Percentiles rank a stretch among this genome's conserved stretches.
Evolutionary conservation across 768 basidiomycete species (phyloP).

Genomic region (Chalciporus piperatus): DNA sequence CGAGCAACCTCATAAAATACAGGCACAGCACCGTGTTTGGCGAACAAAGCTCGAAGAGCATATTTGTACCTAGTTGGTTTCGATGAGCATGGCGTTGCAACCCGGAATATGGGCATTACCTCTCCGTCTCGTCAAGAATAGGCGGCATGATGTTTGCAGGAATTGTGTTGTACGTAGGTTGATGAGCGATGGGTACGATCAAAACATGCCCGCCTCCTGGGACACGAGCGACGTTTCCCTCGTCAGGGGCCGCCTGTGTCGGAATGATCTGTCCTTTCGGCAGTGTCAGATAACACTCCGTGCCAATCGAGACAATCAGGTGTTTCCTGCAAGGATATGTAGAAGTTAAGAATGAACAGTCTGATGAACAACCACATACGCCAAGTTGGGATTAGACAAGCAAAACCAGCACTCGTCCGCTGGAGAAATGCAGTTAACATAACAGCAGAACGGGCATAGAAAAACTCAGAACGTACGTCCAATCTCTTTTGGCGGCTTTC

Average conservation of each 20-base stretch:
- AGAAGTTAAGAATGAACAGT: conserved; percentile 1
- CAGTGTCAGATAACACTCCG: conserved; percentile 92
- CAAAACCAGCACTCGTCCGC: conserved; percentile 99
- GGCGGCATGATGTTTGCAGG: conserved; percentile 73
- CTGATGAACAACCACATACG: conserved; percentile 47
- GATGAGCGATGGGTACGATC: conserved; percentile 91
- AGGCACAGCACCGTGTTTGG: conserved; percentile 60
- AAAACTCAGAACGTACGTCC: conserved; percentile 55
- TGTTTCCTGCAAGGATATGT: conserved; percentile 63
- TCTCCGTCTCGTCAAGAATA: conserved; percentile 78
- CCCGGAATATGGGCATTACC: conserved; percentile 38
- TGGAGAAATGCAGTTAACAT: conserved; percentile 28
- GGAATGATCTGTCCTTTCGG: conserved; percentile 94
- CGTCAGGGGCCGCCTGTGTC: conserved; percentile 56
- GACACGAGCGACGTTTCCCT: conserved; percentile 43
- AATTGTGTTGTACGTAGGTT: conserved; percentile 81
- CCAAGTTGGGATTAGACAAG: conserved; percentile 87
- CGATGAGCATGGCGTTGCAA: neutral
- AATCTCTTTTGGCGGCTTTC: conserved; percentile 72
- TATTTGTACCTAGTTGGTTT: conserved; percentile 62
- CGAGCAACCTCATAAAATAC: conserved; percentile 90
- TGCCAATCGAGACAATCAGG: conserved; percentile 90
- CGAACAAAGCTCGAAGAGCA: conserved; percentile 70
- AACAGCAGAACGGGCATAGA: neutral
- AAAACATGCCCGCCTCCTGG: conserved; percentile 97